Conservation (phyloP, 257 asterid species). For the Ajuga chamaepitys region DNA sequence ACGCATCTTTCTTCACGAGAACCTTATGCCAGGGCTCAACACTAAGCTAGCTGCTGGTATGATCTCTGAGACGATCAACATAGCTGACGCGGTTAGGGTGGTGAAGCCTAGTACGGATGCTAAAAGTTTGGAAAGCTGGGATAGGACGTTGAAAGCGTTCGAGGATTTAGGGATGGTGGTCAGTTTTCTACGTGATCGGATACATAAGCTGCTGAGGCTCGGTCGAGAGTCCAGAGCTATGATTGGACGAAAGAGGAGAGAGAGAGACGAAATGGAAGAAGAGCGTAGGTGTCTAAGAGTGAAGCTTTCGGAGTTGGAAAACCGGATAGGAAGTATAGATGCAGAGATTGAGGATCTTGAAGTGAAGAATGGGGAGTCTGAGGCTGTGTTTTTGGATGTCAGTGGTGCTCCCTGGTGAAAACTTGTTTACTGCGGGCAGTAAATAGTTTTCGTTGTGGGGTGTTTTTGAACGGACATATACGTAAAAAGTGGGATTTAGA, state of each 20-base stretch:
- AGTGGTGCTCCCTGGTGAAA: no score
- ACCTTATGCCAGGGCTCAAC: constrained; percentile 45
- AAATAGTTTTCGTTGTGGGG: no score
- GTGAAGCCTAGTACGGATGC: constrained; percentile 8
- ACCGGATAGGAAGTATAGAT: constrained; percentile 13
- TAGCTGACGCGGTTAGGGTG: constrained; percentile 57
- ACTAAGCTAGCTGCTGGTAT: constrained; percentile 44
- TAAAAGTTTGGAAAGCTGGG: constrained; percentile 37
- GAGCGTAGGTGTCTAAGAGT: constrained; percentile 23
- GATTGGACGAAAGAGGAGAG: constrained; percentile 25
- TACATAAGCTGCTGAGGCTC: constrained; percentile 25
- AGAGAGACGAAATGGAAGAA: constrained; percentile 22
- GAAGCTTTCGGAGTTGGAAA: constrained; percentile 16
- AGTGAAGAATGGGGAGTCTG: no score
- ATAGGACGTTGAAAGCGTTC: constrained; percentile 43
- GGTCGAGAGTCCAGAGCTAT: constrained; percentile 8
- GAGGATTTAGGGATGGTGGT: constrained; percentile 64
- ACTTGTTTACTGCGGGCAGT: no score
- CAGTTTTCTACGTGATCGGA: constrained; percentile 49
- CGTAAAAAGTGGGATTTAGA: no score
- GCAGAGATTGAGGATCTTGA: no score
- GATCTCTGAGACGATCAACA: constrained; percentile 45
- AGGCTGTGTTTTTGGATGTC: no score
- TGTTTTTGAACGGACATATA: no score
- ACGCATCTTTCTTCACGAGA: constrained; percentile 44